A percentile compares a stretch with the other conserved stretches of the same genome.
These are phyloP conservation scores for Chaetomiaceae sp. DNA, from an alignment of 2,329 filamentous ascomycete species.

Conservation along the genomic window DNA sequence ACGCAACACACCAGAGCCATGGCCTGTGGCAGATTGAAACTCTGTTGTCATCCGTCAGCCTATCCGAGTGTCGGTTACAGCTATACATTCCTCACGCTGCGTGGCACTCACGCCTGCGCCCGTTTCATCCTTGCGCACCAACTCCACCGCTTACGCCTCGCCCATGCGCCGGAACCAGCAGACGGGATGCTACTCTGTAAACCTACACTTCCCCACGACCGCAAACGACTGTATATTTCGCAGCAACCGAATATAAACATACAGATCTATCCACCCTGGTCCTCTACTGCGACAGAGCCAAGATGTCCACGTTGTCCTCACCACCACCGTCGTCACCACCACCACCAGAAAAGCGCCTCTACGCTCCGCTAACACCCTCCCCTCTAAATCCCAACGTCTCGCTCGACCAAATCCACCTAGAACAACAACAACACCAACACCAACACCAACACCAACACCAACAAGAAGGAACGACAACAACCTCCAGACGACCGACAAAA, in stretches of 20 bases:
- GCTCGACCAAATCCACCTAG: slow-evolving; percentile 12
- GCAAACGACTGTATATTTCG: background rate
- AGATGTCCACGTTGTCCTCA: background rate
- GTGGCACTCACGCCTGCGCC: slow-evolving; percentile 1
- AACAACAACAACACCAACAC: background rate
- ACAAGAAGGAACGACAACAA: background rate
- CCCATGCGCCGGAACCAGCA: background rate
- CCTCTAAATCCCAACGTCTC: slow-evolving; percentile 29
- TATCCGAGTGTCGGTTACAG: background rate
- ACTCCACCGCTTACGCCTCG: background rate
- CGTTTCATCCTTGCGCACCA: slow-evolving; percentile 7
- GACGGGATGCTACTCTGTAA: background rate
- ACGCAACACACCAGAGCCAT: background rate
- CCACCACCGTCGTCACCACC: background rate
- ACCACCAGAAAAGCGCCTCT: slow-evolving; percentile 5
- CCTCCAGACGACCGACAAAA: slow-evolving; percentile 7
- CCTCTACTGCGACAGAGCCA: no score
- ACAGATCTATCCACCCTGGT: no score
- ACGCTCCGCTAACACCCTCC: slow-evolving; percentile 29
- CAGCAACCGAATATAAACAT: background rate
- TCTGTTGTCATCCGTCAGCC: background rate
- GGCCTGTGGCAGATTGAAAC: background rate
- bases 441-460: background rate
- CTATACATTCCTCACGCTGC: slow-evolving; percentile 6
- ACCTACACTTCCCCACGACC: background rate